phyloP scores from a whole-genome alignment of 1,284 basidiomycete genomes.

The Rhodotorula sp. region DNA sequence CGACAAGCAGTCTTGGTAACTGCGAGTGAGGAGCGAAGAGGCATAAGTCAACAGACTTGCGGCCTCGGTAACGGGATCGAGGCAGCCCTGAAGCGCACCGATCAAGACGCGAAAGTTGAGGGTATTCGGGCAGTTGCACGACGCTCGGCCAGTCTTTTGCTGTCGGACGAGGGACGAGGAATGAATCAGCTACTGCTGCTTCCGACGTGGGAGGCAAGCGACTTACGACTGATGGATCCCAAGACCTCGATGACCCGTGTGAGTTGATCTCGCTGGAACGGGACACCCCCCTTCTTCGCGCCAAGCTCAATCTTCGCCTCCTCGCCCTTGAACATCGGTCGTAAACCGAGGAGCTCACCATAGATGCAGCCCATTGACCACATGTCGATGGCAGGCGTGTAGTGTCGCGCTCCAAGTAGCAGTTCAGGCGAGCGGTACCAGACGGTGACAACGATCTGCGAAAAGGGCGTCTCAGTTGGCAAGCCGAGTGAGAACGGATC shows the following conservation, averaged over 20 bases:
- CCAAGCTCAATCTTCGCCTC: constrained; percentile 91
- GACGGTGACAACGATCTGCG: constrained; percentile 84
- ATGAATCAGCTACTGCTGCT: not conserved
- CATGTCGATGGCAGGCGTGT: constrained; percentile 90
- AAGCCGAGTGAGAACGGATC: no score
- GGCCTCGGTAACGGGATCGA: no score
- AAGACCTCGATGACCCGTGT: constrained; percentile 92
- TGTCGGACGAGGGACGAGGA: constrained; percentile 44
- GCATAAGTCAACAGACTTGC: not conserved
- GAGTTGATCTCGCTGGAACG: constrained; percentile 92
- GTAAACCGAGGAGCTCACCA: constrained; percentile 85
- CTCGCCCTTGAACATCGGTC: constrained; percentile 98
- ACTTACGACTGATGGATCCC: constrained; percentile 78
- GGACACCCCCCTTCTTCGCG: constrained; percentile 58
- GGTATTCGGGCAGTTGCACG: constrained; percentile 82
- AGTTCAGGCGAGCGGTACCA: constrained; percentile 98
- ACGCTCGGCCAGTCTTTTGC: constrained; percentile 85
- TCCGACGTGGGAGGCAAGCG: rapidly evolving
- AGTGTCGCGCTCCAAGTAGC: constrained; percentile 90
- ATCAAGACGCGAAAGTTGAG: constrained; percentile 69
- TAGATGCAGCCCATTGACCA: constrained; percentile 98
- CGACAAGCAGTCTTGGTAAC: constrained; percentile 64
- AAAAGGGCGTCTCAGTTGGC: not conserved
- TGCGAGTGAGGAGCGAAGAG: constrained; percentile 47
- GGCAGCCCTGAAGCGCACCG: not conserved